Base-by-base conservation (phyloP, 2,329 filamentous ascomycete genomes). In the Claviceps arundinis region DNA sequence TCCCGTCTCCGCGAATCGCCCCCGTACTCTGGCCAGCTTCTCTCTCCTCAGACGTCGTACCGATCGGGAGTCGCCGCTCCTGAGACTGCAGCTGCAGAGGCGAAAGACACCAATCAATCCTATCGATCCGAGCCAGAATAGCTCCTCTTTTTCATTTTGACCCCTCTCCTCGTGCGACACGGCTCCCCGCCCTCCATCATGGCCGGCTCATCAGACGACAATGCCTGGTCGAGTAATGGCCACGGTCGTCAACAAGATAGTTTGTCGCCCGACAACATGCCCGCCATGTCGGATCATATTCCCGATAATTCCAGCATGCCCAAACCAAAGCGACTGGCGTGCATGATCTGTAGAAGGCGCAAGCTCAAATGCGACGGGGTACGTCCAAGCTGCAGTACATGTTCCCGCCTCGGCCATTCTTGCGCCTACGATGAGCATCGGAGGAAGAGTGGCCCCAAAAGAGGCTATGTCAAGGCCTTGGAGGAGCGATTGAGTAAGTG, bases 401-500 rank as follows among this genome's bases (percentile, higher is more conserved):
- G 90, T 68, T 82, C 86, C 37, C 77, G 90, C n/a, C 73, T 95
- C 49, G 84, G 87, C 44, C 90, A 96, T 68, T 80, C 84, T 52
- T 95, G 90, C 70, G 83, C 86, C 55, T 95, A 95, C 64, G 89
- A 95, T 64, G 89, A 95, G 71, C 85, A 91, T 60, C 81, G 90
- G 65, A 87, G 89, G 70, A 95, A 95, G 79, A 95, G 89, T 66
- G 90, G 90, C 2, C 90, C 90, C 2, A 95, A 95, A 73, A 79
- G 90, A 64, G 90, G 90, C 60, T 95, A 96, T 65, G 90, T 95
- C 56, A 95, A 95, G 73, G 85, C 89, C 54, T 71, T 97, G 59
- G 93, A 97, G 69, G 90, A 94, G 65, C 81, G 93, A 66, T 71
- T 98, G 63, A 90, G 89, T 95, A 76, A 72, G 85, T 48, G 41